These are phyloP conservation scores for Rhamnella rubrinervis DNA, from an alignment of 331 rosid genomes.

Conservation along the genomic window DNA sequence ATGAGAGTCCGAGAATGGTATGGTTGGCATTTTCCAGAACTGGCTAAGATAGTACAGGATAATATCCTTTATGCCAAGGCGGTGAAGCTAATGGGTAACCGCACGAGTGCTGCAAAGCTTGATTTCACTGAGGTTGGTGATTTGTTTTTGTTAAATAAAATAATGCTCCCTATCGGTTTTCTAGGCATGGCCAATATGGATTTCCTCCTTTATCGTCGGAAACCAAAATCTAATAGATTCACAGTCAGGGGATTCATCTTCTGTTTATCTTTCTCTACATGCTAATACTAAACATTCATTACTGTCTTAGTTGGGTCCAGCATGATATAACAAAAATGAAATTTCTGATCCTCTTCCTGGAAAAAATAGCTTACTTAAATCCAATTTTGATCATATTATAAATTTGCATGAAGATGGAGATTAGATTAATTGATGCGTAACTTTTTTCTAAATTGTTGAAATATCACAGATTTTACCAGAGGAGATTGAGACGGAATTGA, in stretches of 20 bases:
- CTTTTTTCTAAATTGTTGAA: background rate
- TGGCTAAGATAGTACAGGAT: conserved; percentile 78
- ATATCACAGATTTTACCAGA: conserved; percentile 63
- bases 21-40: conserved; percentile 99
- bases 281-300: background rate
- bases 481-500: conserved; percentile 74
- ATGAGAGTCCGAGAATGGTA: conserved; percentile 99
- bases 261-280: background rate
- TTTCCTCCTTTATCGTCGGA: background rate
- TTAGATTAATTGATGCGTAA: background rate
- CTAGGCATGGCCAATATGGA: background rate
- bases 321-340: background rate
- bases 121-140: conserved; percentile 81
- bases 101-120: conserved; percentile 69
- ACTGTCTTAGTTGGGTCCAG: background rate
- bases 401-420: background rate
- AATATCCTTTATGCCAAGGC: conserved; percentile 78
- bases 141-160: background rate
- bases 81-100: conserved; percentile 91
- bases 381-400: background rate
- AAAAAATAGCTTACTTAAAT: too few relatives aligned
- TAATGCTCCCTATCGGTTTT: background rate
- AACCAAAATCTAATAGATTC: background rate
- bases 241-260: background rate
- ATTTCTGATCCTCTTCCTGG: background rate